phyloP scores from a whole-genome alignment of 2,329 filamentous ascomycete genomes.

The Pyrenophora seminiperda region DNA sequence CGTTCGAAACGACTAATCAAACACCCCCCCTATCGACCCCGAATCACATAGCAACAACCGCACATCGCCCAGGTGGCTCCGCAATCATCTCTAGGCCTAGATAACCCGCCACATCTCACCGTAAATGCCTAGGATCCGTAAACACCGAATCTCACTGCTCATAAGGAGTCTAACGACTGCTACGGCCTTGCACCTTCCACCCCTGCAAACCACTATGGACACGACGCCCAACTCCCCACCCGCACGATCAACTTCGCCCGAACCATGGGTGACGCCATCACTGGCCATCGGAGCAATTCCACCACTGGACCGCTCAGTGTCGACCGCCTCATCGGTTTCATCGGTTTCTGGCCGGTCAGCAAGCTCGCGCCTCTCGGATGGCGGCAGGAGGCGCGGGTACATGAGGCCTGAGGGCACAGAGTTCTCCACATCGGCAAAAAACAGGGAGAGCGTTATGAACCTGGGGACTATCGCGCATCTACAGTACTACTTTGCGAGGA shows the following conservation, averaged over 20 bases:
- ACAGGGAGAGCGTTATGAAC: slow-evolving; percentile 93
- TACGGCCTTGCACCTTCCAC: slow-evolving; percentile 15
- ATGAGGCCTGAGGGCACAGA: slow-evolving; percentile 84
- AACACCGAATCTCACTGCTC: slow-evolving; percentile 19
- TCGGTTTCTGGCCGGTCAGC: slow-evolving; percentile 67
- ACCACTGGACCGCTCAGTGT: slow-evolving; percentile 67
- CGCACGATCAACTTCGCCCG: slow-evolving; percentile 60
- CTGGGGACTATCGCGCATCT: slow-evolving; percentile 95
- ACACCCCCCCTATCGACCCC: slow-evolving; percentile 24
- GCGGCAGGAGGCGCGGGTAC: slow-evolving; percentile 73
- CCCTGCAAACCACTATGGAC: slow-evolving; percentile 35
- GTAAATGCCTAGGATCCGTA: slow-evolving; percentile 22
- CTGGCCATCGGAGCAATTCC: slow-evolving; percentile 65
- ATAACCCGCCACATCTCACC: slow-evolving; percentile 8
- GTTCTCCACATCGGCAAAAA: slow-evolving; percentile 87
- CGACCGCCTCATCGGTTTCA: slow-evolving; percentile 61
- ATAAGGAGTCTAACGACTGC: slow-evolving; percentile 19
- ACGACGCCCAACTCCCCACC: slow-evolving; percentile 49
- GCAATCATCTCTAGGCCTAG: slow-evolving; percentile 12
- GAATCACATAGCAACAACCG: slow-evolving; percentile 33
- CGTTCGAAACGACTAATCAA: slow-evolving; percentile 38
- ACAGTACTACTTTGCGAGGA: slow-evolving; percentile 97
- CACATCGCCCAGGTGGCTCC: slow-evolving; percentile 26
- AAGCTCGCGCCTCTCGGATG: slow-evolving; percentile 58
- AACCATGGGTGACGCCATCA: slow-evolving; percentile 66